phyloP scores from a whole-genome alignment of 306 rosid species.

The Senna tora region DNA sequence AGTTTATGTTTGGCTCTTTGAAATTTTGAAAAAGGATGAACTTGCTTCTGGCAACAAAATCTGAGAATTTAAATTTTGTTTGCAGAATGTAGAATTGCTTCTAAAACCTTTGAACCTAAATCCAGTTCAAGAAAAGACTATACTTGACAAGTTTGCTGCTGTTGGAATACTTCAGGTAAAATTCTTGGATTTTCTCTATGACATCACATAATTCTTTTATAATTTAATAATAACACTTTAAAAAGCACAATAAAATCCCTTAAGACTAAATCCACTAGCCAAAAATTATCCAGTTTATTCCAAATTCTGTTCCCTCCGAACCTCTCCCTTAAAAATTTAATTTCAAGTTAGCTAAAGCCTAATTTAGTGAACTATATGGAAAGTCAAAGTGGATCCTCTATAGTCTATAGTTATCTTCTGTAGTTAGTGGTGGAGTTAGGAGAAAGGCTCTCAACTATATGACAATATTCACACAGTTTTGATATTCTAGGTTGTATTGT shows the following conservation, averaged over 20 bases:
- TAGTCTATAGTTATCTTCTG: no score
- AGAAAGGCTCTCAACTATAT: no score
- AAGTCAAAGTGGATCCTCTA: no score
- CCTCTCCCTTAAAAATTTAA: neutral
- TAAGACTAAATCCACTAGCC: neutral
- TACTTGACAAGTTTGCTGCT: conserved; percentile 88
- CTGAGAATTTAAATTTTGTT: conserved; percentile 19
- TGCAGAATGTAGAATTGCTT: conserved; percentile 69
- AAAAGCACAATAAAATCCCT: no score
- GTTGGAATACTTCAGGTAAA: conserved; percentile 90
- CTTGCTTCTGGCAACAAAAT: neutral
- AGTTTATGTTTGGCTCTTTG: neutral
- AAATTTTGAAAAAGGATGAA: neutral
- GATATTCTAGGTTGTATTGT: conserved; percentile 15
- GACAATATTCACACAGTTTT: neutral
- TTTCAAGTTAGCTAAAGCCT: neutral
- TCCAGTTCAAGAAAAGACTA: conserved; percentile 59
- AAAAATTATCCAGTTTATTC: neutral
- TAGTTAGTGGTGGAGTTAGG: no score
- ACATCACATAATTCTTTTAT: neutral
- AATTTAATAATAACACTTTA: no score
- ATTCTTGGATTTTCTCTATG: conserved; percentile 28
- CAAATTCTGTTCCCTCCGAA: neutral
- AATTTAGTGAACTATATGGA: neutral
- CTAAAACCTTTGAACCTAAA: conserved; percentile 59